Percentiles rank a stretch among this genome's conserved stretches.
phyloP scores from a whole-genome alignment of 2,329 filamentous ascomycete genomes.

The Chrysoporthe austroafricana region DNA sequence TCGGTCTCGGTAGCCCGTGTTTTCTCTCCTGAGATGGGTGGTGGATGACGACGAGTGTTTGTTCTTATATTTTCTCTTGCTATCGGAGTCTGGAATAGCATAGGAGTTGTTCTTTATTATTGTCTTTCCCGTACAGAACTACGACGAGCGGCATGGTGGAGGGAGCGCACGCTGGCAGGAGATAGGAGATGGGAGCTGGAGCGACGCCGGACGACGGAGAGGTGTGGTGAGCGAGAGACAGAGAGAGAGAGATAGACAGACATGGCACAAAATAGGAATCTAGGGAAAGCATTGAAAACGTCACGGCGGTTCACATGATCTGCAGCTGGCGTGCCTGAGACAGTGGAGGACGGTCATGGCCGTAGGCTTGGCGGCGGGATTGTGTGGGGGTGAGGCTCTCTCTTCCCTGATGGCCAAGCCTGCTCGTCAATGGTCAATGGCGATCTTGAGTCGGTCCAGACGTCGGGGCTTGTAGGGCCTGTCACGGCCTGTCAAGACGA shows the following conservation, averaged over 20 bases:
- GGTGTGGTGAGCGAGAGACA: not conserved
- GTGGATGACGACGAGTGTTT: slow-evolving; percentile 11
- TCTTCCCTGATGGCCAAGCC: not conserved
- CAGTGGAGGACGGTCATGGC: too few relatives aligned
- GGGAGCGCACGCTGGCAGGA: not conserved
- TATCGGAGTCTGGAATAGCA: slow-evolving; percentile 29
- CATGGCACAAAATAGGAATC: slow-evolving; percentile 24
- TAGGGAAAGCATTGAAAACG: slow-evolving; percentile 27
- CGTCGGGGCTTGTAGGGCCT: not conserved
- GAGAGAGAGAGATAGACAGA: slow-evolving; percentile 17
- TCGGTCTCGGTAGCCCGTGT: slow-evolving; percentile 8
- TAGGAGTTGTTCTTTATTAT: slow-evolving; percentile 26
- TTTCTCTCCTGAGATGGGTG: slow-evolving; percentile 14
- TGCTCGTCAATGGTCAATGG: too few relatives aligned
- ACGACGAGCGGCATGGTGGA: slow-evolving; percentile 8
- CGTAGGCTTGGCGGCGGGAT: too few relatives aligned
- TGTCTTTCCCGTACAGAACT: slow-evolving; percentile 21
- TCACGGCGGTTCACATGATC: not conserved
- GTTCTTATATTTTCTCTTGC: slow-evolving; percentile 22
- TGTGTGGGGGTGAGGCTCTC: too few relatives aligned
- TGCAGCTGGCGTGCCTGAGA: not conserved
- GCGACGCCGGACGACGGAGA: not conserved
- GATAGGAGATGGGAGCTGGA: not conserved
- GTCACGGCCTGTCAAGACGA: not conserved
- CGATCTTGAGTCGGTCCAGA: not conserved